Evolutionary conservation across 257 asterid genomes (phyloP).

Genomic region (Capsicum rhomboideum): DNA sequence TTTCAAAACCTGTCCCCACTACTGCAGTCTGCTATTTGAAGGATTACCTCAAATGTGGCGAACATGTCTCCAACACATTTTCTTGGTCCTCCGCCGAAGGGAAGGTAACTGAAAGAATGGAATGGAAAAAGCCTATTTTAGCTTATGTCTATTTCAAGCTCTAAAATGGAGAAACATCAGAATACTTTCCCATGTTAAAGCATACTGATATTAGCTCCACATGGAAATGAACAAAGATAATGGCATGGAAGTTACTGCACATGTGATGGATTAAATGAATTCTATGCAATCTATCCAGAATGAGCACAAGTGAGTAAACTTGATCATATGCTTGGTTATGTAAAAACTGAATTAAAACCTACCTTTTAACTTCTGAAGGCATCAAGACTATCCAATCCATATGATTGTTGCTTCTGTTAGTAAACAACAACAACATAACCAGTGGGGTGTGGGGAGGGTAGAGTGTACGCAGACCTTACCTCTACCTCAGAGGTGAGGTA

Average conservation of each 20-base stretch:
- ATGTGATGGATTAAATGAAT: background rate
- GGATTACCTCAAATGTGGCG: conserved; percentile 84
- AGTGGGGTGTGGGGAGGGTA: too few relatives aligned
- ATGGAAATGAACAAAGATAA: background rate
- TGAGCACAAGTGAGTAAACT: background rate
- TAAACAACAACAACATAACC: background rate
- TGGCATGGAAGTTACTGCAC: background rate
- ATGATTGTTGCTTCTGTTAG: background rate
- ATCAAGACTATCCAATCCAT: background rate
- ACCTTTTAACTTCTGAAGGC: background rate
- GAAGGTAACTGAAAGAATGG: conserved; percentile 63
- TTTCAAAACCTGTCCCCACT: background rate
- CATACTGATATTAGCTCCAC: background rate
- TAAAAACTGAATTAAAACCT: background rate
- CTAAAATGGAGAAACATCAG: background rate
- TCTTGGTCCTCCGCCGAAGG: conserved; percentile 99
- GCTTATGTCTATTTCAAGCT: background rate
- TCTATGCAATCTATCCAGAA: background rate
- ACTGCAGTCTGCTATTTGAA: background rate
- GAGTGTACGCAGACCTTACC: too few relatives aligned
- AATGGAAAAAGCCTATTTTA: background rate
- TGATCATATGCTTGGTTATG: background rate
- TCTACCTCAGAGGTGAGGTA: too few relatives aligned
- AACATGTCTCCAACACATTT: conserved; percentile 97
- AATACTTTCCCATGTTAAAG: background rate